A percentile compares a stretch with the other conserved stretches of the same genome.
phyloP scores from a whole-genome alignment of 164 flowering plant species.

The Chimonanthus salicifolius region DNA sequence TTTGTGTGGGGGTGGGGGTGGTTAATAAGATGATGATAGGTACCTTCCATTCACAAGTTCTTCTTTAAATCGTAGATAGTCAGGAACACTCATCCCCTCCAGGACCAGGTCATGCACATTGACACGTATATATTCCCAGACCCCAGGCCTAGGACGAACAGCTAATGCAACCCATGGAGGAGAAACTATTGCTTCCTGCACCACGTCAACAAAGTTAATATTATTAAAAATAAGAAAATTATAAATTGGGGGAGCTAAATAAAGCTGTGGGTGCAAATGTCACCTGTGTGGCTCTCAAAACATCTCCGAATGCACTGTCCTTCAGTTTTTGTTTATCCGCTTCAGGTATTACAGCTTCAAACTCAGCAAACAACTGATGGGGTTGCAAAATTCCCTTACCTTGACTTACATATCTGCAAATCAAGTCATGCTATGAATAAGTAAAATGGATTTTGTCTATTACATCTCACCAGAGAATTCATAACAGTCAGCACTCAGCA shows the following conservation, averaged over 20 bases:
- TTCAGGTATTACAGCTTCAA: constrained; percentile 43
- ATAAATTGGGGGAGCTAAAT: not conserved
- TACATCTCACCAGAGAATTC: not conserved
- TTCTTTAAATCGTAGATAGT: constrained; percentile 83
- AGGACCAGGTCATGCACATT: constrained; percentile 60
- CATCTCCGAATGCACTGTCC: constrained; percentile 60
- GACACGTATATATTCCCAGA: constrained; percentile 90
- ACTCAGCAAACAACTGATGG: constrained; percentile 63
- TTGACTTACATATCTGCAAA: constrained; percentile 56
- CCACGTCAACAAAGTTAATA: not conserved
- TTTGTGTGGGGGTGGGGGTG: too few relatives aligned
- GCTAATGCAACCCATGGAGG: constrained; percentile 96
- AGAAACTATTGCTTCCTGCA: constrained; percentile 81
- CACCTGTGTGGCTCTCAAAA: constrained; percentile 74
- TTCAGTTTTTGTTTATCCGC: constrained; percentile 39
- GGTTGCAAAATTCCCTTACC: constrained; percentile 80
- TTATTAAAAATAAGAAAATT: not conserved
- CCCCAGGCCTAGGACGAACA: constrained; percentile 90
- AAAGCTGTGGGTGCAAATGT: not conserved
- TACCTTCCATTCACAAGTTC: constrained; percentile 87
- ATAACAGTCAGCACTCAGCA: not conserved
- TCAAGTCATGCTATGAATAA: not conserved
- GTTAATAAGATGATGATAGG: not conserved
- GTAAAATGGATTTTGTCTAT: not conserved
- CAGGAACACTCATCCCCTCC: constrained; percentile 59